phyloP scores from a whole-genome alignment of 768 basidiomycete genomes.

The Auricularia auricula-judae region DNA sequence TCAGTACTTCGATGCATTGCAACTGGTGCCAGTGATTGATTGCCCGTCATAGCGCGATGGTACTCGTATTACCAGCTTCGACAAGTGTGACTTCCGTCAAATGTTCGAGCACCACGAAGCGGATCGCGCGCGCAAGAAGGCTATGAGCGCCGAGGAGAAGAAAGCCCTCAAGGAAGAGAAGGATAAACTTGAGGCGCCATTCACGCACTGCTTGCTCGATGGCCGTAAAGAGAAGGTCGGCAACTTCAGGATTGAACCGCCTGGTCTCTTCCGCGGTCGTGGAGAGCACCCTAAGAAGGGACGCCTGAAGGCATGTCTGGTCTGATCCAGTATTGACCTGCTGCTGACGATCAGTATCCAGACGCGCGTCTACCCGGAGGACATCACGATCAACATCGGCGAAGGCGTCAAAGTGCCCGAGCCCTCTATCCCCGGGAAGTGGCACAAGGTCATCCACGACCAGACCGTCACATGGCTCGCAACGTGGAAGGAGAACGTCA shows the following conservation, averaged over 20 bases:
- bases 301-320: constrained; percentile 54
- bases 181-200: constrained; percentile 76
- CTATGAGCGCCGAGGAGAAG: constrained; percentile 75
- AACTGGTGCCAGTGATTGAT: not conserved
- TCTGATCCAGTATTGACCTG: not conserved
- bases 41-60: constrained; percentile 45
- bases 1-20: constrained; percentile 29
- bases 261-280: constrained; percentile 94
- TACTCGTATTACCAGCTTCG: constrained; percentile 63
- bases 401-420: constrained; percentile 58
- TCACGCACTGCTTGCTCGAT: constrained; percentile 78
- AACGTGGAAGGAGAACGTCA: constrained; percentile 98
- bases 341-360: constrained; percentile 26
- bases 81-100: constrained; percentile 84
- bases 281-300: constrained; percentile 99
- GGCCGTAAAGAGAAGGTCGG: constrained; percentile 97
- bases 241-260: constrained; percentile 97
- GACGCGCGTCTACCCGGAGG: constrained; percentile 80
- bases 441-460: constrained; percentile 84
- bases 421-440: constrained; percentile 87
- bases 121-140: constrained; percentile 90
- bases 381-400: constrained; percentile 93
- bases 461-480: constrained; percentile 98
- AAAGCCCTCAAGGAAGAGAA: constrained; percentile 80
- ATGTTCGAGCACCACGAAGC: constrained; percentile 89